Evolutionary conservation across 495 filamentous ascomycete species (phyloP), one percentile per base, ranked within the genome.

Genomic region (Letharia lupina): DNA sequence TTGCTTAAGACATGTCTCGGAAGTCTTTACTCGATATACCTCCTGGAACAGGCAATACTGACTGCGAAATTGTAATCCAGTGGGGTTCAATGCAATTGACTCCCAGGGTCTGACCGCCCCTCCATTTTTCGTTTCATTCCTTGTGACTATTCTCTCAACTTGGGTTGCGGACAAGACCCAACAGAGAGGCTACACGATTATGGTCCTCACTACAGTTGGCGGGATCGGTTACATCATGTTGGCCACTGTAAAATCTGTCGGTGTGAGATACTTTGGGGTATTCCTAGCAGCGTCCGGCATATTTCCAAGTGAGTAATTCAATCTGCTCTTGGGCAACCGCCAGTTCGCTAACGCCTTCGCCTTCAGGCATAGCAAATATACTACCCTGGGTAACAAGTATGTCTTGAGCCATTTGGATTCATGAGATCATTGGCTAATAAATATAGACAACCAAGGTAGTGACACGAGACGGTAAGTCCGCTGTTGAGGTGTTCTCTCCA

Each of bases 41-140:
- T 28, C 23, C 23, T 28, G 23, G 23, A 28, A 28, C 1, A 28
- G 23, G 23, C 23, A 28, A 28, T 28, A 28, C 23, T 28, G 23
- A 28, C 23, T 28, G 23, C 23, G 23, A 28, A 28, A 28, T 28
- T 28, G 23, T 28, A 28, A 28, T 28, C 23, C 23, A 28, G 23
- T 93, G 88, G 91, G 90, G 18, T 93, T 87, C 75, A 84, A 81
- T 12, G 74, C 81, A 23, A 83, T 92, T 64, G 80, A 88, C 65
- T 84, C 91, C 3, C 91, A 96, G 73, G 91, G 89, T 1, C 85
- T 95, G 40, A 89, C 87, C 16, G 89, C 90, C 0, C 91, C 91
- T 4, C 90, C 90, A 0, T 95, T 90, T 76, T 87, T 96, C 67
- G 76, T 89, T 23, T 84, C 89, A 1, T 93, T 94, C 69, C 68